Evolutionary conservation across 208 protist genomes (phyloP), one percentile per base, ranked within the genome.

Genomic region (Wallacemonas collosoma): DNA sequence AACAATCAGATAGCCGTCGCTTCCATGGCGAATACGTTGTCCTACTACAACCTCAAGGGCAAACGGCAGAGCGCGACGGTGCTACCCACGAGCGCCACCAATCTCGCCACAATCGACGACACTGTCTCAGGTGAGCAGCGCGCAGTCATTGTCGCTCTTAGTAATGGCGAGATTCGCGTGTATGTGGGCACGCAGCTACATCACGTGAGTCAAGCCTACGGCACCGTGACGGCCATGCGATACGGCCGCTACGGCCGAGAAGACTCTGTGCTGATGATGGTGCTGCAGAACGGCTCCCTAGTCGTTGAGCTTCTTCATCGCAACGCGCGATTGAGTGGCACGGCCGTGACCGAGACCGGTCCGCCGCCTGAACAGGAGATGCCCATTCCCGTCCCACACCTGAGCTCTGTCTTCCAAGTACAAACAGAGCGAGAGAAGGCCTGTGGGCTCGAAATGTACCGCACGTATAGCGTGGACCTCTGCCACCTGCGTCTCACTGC

Each of bases 191-290:
- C 89, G 62, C 38, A 71, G 36, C 76, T 98, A 7, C 53, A 94
- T 36, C 87, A 98, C 73, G 89, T 88, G 15, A 93, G 95, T 55
- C 79, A 90, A 40, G 80, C 78, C 3, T 88, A 90, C 69, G 91
- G 90, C 48, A 78, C 80, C 1, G 89, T 98, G 17, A 95, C 89
- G 0, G 91, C 84, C 36, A 93, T 98, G 88, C 81, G 79, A 44
- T 98, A 90, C 79, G 90, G 95, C 36, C 85, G 84, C 61, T 98
- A 98, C 85, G 94, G 95, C 36, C 85, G 97, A 39, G 95, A 98
- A 58, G 95, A 98, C 61, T 75, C 79, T 3, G 83, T 93, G 14
- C 91, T 98, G 36, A 72, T 98, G 40, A 61, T 97, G 56, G 81
- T 95, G 26, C 76, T 93, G 67, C 87, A 93, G 79, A 90, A 93